A percentile compares a stretch with the other conserved stretches of the same genome.
These are phyloP conservation scores for Petasospora fabianii DNA, from an alignment of 1,139 yeast genomes.

Conservation along the genomic window DNA sequence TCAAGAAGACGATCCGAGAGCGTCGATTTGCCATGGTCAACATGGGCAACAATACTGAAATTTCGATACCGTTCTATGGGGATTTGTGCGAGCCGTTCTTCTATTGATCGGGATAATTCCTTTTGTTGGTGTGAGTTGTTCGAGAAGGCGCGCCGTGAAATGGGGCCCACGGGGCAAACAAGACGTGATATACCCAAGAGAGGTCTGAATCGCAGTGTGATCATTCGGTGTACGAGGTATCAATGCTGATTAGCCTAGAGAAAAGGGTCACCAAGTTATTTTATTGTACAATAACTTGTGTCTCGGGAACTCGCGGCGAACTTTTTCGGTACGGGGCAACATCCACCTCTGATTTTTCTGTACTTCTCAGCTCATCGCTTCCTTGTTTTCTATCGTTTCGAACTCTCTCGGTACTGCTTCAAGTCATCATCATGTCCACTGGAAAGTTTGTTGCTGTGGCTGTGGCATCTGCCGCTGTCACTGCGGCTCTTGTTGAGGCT, in stretches of 20 bases:
- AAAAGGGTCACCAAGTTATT: no score
- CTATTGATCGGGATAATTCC: slow-evolving; percentile 17
- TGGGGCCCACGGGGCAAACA: no score
- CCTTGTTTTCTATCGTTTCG: no score
- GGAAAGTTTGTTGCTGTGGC: slow-evolving; percentile 23
- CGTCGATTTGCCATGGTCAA: slow-evolving; percentile 96
- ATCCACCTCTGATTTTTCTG: not conserved
- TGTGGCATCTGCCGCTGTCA: slow-evolving; percentile 40
- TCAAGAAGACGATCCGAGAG: slow-evolving; percentile 84
- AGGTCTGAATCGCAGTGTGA: slow-evolving; percentile 4
- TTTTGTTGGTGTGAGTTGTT: not conserved
- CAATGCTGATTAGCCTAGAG: no score
- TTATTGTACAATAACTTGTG: no score
- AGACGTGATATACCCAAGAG: no score
- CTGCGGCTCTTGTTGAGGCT: slow-evolving; percentile 39
- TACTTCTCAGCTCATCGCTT: not conserved
- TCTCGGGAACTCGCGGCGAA: no score
- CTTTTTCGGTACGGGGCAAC: slow-evolving; percentile 1
- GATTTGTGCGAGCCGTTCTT: slow-evolving; percentile 61
- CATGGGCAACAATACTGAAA: slow-evolving; percentile 95
- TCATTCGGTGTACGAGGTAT: no score
- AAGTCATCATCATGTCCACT: no score
- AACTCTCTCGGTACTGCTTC: no score
- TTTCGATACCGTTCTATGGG: slow-evolving; percentile 84
- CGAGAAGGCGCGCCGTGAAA: slow-evolving; percentile 7